phyloP scores from a whole-genome alignment of 2,329 filamentous ascomycete genomes.

The Monosporascus ibericus region DNA sequence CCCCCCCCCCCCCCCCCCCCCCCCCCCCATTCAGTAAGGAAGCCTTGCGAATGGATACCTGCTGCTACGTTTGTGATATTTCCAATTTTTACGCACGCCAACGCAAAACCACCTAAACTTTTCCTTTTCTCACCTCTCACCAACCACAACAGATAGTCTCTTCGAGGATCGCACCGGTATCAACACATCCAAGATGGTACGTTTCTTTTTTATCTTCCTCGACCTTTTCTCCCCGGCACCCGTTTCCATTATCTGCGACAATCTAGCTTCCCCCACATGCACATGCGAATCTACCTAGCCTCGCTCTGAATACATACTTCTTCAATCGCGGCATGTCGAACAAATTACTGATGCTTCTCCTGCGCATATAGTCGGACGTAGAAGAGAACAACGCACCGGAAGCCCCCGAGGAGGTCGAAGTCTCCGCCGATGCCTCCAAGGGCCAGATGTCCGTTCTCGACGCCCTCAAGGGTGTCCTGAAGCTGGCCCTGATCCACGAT shows the following conservation, averaged over 20 bases:
- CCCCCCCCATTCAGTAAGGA: too few species aligned
- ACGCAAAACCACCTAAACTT: constrained; percentile 9
- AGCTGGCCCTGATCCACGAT: constrained; percentile 98
- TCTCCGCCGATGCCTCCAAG: constrained; percentile 82
- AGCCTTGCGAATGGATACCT: background rate
- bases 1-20: too few species aligned
- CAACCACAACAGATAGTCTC: constrained; percentile 35
- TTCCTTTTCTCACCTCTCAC: constrained; percentile 5
- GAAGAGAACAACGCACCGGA: constrained; percentile 94
- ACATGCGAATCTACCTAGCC: constrained; percentile 4
- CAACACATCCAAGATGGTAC: constrained; percentile 55
- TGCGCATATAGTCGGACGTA: constrained; percentile 83
- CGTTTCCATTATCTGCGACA: background rate
- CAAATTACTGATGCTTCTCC: constrained; percentile 13
- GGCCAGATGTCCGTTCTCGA: constrained; percentile 97
- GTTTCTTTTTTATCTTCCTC: constrained; percentile 22
- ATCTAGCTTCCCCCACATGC: background rate
- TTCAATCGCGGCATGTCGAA: constrained; percentile 8
- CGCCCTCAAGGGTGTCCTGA: constrained; percentile 97
- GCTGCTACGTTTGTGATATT: constrained; percentile 21
- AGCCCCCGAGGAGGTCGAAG: constrained; percentile 86
- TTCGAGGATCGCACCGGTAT: constrained; percentile 64
- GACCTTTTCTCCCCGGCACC: background rate
- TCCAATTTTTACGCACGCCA: constrained; percentile 13
- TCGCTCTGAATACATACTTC: constrained; percentile 5